Evolutionary conservation across 106 monocot genomes (phyloP).

Genomic region (Dactylorhiza incarnata): DNA sequence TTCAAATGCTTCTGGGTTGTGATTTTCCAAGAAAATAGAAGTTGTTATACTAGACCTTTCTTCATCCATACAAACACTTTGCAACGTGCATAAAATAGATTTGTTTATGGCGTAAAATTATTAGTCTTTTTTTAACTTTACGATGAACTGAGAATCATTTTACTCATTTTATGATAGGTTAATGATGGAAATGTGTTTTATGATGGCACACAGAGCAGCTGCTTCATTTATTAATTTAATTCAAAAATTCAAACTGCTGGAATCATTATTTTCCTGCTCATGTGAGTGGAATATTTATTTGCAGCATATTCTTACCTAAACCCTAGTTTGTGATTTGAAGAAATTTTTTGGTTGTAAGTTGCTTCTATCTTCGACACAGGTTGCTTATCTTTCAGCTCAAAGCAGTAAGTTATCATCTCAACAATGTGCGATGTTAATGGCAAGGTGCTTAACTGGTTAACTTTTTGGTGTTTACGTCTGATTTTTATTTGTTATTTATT

Average conservation of each 20-base stretch:
- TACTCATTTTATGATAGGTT: slow-evolving; percentile 56
- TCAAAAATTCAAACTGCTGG: slow-evolving; percentile 71
- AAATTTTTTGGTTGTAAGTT: background rate
- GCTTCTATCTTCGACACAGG: slow-evolving; percentile 29
- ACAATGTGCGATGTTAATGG: slow-evolving; percentile 64
- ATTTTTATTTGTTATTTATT: too few species aligned
- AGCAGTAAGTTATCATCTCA: slow-evolving; percentile 13
- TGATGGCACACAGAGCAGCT: slow-evolving; percentile 89
- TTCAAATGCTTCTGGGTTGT: too few species aligned
- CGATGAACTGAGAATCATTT: slow-evolving; percentile 3
- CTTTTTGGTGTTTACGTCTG: background rate
- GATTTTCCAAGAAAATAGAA: too few species aligned
- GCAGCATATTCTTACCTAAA: background rate
- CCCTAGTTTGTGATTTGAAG: background rate
- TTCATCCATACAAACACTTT: slow-evolving; percentile 40
- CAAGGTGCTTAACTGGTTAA: slow-evolving; percentile 19
- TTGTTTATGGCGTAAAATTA: background rate
- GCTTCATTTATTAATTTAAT: slow-evolving; percentile 69
- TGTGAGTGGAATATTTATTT: slow-evolving; percentile 28
- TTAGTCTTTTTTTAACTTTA: background rate
- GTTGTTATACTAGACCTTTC: too few species aligned
- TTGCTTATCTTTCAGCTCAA: slow-evolving; percentile 57
- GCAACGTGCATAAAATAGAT: slow-evolving; percentile 34
- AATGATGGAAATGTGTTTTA: slow-evolving; percentile 85
- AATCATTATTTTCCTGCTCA: slow-evolving; percentile 81